A percentile compares a stretch with the other conserved stretches of the same genome.
phyloP scores from a whole-genome alignment of 352 stramenopile genomes.

The Phytophthora cactorum region DNA sequence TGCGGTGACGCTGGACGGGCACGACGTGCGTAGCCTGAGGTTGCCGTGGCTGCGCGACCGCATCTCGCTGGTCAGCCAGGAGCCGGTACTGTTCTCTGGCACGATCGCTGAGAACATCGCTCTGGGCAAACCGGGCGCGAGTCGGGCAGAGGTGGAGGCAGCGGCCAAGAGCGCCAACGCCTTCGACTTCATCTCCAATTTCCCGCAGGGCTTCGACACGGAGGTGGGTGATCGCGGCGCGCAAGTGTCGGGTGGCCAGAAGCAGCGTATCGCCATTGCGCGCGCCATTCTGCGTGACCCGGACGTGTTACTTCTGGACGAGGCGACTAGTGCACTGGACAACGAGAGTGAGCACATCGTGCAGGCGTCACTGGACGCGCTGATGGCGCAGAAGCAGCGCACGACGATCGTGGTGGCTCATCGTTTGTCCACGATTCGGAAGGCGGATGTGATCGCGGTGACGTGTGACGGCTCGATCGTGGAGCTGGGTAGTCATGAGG shows the following conservation, averaged over 20 bases:
- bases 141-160: slow-evolving; percentile 36
- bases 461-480: neutral
- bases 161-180: slow-evolving; percentile 42
- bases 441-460: neutral
- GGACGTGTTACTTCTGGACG: slow-evolving; percentile 39
- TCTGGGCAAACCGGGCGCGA: slow-evolving; percentile 40
- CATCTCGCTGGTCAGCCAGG: slow-evolving; percentile 43
- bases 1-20: slow-evolving; percentile 36
- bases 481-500: neutral
- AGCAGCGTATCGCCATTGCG: slow-evolving; percentile 46
- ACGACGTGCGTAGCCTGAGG: slow-evolving; percentile 40
- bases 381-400: neutral
- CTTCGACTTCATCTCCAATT: slow-evolving; percentile 47
- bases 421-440: neutral
- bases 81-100: slow-evolving; percentile 41
- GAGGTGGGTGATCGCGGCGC: slow-evolving; percentile 41
- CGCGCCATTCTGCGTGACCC: slow-evolving; percentile 40
- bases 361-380: slow-evolving; percentile 37
- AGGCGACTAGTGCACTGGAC: slow-evolving; percentile 42
- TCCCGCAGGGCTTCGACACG: slow-evolving; percentile 39
- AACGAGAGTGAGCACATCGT: slow-evolving; percentile 46
- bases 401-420: neutral
- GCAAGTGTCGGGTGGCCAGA: slow-evolving; percentile 44
- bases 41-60: slow-evolving; percentile 40
- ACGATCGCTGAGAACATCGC: slow-evolving; percentile 46